A percentile compares a stretch with the other conserved stretches of the same genome.
phyloP scores from a whole-genome alignment of 2,329 filamentous ascomycete species.

The Penicillium sp. region DNA sequence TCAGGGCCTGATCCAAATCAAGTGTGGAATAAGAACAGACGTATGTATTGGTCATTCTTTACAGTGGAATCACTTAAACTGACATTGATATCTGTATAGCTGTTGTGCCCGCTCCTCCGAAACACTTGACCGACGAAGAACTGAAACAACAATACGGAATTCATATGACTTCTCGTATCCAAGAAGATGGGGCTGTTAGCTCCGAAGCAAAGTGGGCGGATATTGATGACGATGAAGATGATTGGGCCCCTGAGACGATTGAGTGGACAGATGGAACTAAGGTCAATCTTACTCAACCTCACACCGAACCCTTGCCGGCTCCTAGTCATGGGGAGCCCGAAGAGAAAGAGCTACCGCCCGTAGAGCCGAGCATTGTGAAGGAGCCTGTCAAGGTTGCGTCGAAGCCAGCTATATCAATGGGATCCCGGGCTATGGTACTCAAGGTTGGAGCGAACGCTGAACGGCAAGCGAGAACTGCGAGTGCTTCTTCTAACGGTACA shows the following conservation, averaged over 20 bases:
- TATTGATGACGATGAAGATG: constrained; percentile 68
- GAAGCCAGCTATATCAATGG: constrained; percentile 47
- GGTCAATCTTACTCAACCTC: constrained; percentile 55
- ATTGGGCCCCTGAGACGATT: constrained; percentile 67
- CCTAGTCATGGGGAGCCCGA: constrained; percentile 27
- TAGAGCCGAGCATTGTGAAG: constrained; percentile 11
- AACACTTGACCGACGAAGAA: constrained; percentile 67
- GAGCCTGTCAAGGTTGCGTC: constrained; percentile 32
- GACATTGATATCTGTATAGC: constrained; percentile 39
- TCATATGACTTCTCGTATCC: constrained; percentile 64
- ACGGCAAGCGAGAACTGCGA: constrained; percentile 46
- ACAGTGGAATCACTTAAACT: constrained; percentile 11
- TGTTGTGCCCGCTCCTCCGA: constrained; percentile 56
- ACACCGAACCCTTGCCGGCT: constrained; percentile 25
- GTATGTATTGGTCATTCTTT: constrained; percentile 37
- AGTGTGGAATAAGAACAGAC: constrained; percentile 69
- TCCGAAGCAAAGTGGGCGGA: constrained; percentile 67
- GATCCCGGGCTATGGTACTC: constrained; percentile 52
- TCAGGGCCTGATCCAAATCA: constrained; percentile 64
- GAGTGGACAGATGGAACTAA: constrained; percentile 70
- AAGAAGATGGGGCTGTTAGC: constrained; percentile 59
- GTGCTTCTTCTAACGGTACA: constrained; percentile 50
- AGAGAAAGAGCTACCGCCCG: constrained; percentile 24
- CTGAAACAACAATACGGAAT: constrained; percentile 69
- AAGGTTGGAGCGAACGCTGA: constrained; percentile 49